phyloP scores from a whole-genome alignment of 768 basidiomycete species.

The Russula lepida region DNA sequence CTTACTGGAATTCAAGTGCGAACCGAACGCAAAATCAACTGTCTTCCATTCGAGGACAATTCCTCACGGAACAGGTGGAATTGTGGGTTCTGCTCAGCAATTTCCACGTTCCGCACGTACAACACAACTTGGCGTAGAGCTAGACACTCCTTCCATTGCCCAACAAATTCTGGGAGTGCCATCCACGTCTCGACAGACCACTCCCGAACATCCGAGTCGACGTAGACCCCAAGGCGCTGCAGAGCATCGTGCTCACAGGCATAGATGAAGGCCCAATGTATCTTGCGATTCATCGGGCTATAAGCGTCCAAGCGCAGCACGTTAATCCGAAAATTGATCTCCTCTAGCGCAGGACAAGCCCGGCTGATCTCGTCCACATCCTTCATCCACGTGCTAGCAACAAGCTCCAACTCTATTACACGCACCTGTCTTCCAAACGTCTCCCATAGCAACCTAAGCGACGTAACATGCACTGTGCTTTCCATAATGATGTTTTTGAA shows the following conservation, averaged over 20 bases:
- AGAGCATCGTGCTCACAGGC: slow-evolving; percentile 2
- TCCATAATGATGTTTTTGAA: slow-evolving; percentile 11
- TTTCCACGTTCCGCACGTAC: background rate
- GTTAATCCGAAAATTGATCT: slow-evolving; percentile 7
- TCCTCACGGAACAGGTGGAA: background rate
- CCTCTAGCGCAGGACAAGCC: slow-evolving; percentile 12
- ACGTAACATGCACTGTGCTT: background rate
- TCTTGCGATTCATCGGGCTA: no score
- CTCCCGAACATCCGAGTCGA: background rate
- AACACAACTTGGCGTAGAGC: background rate
- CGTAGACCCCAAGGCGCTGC: slow-evolving; percentile 6
- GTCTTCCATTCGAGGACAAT: background rate
- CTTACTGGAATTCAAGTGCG: background rate
- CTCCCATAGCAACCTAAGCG: slow-evolving; percentile 10
- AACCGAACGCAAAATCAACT: background rate
- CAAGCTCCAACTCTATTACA: slow-evolving; percentile 3
- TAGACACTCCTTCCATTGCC: background rate
- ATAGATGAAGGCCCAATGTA: no score
- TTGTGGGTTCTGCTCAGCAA: background rate
- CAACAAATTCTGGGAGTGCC: background rate
- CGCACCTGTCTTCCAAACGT: slow-evolving; percentile 1
- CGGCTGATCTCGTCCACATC: background rate
- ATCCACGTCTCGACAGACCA: slow-evolving; percentile 1
- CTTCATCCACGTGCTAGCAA: background rate
- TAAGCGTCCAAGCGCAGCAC: background rate